phyloP scores from a whole-genome alignment of 352 stramenopile species.

The Pelagophyceae sp. region DNA sequence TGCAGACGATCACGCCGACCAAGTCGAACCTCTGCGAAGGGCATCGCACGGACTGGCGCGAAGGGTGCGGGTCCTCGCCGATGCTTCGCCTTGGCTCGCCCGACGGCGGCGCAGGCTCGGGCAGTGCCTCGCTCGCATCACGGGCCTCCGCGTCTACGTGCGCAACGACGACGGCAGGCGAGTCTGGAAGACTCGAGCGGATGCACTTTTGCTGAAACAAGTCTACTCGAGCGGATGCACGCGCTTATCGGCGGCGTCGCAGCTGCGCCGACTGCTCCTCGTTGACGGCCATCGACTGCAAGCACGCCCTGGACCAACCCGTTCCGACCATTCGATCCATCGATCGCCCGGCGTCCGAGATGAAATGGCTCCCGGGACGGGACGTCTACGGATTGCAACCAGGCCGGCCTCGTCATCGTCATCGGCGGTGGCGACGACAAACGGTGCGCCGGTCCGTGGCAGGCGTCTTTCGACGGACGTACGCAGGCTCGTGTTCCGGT shows the following conservation, averaged over 20 bases:
- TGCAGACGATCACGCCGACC: constrained; percentile 9
- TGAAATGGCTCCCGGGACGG: too few relatives aligned
- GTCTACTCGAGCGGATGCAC: too few relatives aligned
- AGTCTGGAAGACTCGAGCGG: too few relatives aligned
- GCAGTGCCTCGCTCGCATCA: background rate
- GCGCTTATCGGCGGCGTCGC: too few relatives aligned
- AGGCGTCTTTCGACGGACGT: too few relatives aligned
- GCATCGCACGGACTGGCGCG: background rate
- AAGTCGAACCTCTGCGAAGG: constrained; percentile 16
- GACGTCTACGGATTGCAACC: too few relatives aligned
- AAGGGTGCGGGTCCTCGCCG: background rate
- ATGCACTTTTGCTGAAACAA: too few relatives aligned
- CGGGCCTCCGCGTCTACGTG: background rate
- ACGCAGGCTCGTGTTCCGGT: too few relatives aligned
- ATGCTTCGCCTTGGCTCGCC: background rate
- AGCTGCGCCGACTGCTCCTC: constrained; percentile 1
- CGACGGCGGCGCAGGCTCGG: background rate
- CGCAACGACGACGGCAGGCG: constrained; percentile 18
- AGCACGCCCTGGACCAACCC: background rate
- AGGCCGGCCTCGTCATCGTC: background rate
- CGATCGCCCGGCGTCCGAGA: too few relatives aligned
- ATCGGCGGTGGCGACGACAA: constrained; percentile 16
- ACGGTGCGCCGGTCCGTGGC: too few relatives aligned
- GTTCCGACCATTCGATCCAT: too few relatives aligned
- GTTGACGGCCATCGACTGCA: background rate